Conservation (phyloP, 305 asterid genomes). For the Fraxinus baroniana region DNA sequence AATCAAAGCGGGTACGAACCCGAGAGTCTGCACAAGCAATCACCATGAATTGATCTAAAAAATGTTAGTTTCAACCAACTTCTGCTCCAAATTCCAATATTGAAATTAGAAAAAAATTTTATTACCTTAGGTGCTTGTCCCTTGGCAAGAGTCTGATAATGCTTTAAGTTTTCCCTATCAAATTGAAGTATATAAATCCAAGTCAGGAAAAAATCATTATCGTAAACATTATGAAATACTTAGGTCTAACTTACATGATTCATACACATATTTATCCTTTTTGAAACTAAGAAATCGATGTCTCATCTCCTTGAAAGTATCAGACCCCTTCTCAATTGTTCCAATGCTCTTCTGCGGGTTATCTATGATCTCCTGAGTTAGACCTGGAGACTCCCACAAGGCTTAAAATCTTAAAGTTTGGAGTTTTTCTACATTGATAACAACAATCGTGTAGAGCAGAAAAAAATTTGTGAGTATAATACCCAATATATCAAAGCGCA, state of each 20-base stretch:
- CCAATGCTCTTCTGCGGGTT: conserved; percentile 34
- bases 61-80: conserved; percentile 30
- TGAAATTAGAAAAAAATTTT: conserved; percentile 1
- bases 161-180: conserved; percentile 65
- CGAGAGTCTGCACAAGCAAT: conserved; percentile 97
- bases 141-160: conserved; percentile 64
- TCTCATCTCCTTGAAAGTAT: conserved; percentile 65
- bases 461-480: conserved; percentile 22
- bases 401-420: conserved; percentile 48
- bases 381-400: conserved; percentile 43
- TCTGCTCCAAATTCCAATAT: neutral
- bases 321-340: conserved; percentile 31
- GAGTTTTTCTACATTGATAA: conserved; percentile 36
- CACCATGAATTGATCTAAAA: conserved; percentile 84
- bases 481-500: neutral
- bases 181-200: conserved; percentile 11
- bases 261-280: conserved; percentile 74
- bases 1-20: conserved; percentile 40
- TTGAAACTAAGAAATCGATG: conserved; percentile 78
- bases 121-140: conserved; percentile 81
- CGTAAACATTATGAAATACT: conserved; percentile 1
- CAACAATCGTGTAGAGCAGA: conserved; percentile 19
- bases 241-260: neutral
- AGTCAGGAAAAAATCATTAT: conserved; percentile 9
- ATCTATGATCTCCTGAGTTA: conserved; percentile 42